Evolutionary conservation across 768 basidiomycete species (phyloP).

Genomic region (Psilocybe tampanensis): DNA sequence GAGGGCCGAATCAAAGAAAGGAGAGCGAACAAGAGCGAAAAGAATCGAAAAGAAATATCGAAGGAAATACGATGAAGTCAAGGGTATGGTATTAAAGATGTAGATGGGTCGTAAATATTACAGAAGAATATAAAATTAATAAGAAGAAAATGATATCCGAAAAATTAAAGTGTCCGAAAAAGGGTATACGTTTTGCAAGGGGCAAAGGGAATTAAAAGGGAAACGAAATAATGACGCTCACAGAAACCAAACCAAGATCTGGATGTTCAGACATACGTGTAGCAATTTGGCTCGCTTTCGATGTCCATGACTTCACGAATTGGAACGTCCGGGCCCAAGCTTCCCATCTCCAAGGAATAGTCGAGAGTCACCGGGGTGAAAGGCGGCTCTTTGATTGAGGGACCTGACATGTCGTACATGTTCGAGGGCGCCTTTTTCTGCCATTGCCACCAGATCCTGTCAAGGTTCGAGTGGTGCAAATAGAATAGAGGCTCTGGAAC

Average conservation of each 20-base stretch:
- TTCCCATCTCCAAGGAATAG: slow-evolving; percentile 29
- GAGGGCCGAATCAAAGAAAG: no score
- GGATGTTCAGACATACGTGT: slow-evolving; percentile 15
- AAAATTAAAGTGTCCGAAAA: no score
- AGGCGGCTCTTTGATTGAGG: slow-evolving; percentile 25
- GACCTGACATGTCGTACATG: slow-evolving; percentile 36
- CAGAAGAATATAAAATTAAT: no score
- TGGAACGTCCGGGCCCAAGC: slow-evolving; percentile 27
- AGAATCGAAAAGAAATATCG: no score
- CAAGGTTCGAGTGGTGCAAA: slow-evolving; percentile 42
- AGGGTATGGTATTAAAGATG: no score
- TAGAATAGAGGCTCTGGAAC: slow-evolving; percentile 40
- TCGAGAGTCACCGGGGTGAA: slow-evolving; percentile 35
- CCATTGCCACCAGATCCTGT: slow-evolving; percentile 44
- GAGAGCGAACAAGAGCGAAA: no score
- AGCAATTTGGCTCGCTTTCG: slow-evolving; percentile 30
- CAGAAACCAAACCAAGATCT: no score
- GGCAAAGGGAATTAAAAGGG: not conserved
- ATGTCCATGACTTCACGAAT: slow-evolving; percentile 37
- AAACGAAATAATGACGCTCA: not conserved
- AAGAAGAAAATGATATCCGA: no score
- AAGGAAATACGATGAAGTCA: no score
- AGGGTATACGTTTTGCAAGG: no score
- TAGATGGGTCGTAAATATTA: no score
- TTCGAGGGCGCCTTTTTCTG: slow-evolving; percentile 24